Conservation (phyloP, 1,139 yeast genomes). For the Kluyveromyces sp. region DNA sequence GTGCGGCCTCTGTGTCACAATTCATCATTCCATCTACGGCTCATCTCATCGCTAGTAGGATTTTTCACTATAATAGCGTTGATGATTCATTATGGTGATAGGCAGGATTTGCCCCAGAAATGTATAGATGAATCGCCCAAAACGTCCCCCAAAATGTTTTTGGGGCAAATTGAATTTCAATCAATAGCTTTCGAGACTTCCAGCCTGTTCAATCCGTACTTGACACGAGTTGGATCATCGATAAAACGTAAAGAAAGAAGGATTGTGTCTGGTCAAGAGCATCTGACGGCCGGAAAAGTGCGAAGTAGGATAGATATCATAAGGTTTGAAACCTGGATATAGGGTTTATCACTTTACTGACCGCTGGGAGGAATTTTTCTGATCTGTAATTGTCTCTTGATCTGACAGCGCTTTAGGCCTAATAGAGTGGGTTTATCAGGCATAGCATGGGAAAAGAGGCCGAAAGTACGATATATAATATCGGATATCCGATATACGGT, state of each 20-base stretch:
- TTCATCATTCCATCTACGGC: neutral
- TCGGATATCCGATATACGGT: slow-evolving; percentile 79
- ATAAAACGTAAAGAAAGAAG: no score
- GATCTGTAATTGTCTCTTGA: no score
- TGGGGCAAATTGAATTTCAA: neutral
- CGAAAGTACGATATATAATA: slow-evolving; percentile 35
- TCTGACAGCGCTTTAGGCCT: neutral
- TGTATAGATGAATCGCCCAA: neutral
- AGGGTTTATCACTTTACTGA: no score
- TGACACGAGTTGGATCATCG: neutral
- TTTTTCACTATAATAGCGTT: neutral
- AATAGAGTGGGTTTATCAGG: neutral
- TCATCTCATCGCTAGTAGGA: neutral
- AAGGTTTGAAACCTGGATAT: no score
- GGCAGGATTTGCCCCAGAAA: neutral
- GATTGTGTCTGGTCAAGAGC: neutral
- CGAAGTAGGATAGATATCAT: neutral
- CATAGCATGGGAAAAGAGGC: slow-evolving; percentile 26
- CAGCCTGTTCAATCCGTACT: neutral
- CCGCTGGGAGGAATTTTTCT: no score
- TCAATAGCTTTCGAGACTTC: neutral
- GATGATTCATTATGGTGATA: neutral
- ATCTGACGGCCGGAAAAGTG: neutral
- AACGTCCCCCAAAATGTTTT: neutral
- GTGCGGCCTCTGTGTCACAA: neutral